A percentile compares a stretch with the other conserved stretches of the same genome.
Evolutionary conservation across 495 filamentous ascomycete genomes (phyloP).

Genomic region (Schizothecium vesticola): DNA sequence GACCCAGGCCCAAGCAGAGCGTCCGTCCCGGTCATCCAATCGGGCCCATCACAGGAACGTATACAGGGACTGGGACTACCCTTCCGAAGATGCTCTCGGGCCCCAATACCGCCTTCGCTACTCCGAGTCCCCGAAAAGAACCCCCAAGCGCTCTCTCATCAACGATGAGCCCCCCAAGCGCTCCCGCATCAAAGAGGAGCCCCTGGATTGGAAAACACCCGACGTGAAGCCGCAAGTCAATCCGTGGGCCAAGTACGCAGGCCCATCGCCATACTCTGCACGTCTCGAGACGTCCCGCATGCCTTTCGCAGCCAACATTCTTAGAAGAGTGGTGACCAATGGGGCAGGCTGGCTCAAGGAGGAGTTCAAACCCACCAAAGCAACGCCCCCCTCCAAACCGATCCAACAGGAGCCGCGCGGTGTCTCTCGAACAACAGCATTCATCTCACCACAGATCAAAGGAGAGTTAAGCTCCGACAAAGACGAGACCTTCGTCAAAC

Average conservation of each 20-base stretch:
- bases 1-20: background rate
- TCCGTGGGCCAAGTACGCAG: background rate
- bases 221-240: background rate
- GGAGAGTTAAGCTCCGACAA: background rate
- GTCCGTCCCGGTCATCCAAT: background rate
- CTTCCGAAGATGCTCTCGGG: background rate
- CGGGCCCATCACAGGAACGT: background rate
- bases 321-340: too few species aligned
- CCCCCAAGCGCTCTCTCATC: too few species aligned
- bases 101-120: background rate
- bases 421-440: background rate
- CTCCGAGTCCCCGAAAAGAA: background rate
- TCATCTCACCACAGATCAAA: background rate
- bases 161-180: background rate
- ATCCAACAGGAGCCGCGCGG: background rate
- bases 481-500: background rate
- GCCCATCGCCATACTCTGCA: background rate
- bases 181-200: background rate
- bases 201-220: background rate
- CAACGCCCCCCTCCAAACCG: background rate
- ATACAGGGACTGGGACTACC: background rate
- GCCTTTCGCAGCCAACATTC: background rate
- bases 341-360: too few species aligned
- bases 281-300: background rate
- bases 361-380: too few species aligned